Conservation (phyloP, 306 rosid genomes). For the Cercis canadensis region DNA sequence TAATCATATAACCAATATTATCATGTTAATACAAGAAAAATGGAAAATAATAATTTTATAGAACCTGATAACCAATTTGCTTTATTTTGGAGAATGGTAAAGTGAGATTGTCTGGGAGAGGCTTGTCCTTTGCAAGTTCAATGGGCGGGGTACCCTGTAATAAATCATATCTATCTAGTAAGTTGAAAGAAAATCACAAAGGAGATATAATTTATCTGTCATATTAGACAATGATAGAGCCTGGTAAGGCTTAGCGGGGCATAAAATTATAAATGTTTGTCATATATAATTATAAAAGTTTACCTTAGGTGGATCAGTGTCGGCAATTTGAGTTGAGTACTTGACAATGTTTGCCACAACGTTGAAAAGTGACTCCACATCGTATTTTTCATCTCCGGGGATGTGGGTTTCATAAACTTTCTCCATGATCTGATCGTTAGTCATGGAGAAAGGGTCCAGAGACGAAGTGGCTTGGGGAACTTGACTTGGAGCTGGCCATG, state of each 20-base stretch:
- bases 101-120: constrained; percentile 6
- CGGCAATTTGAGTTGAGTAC: constrained; percentile 15
- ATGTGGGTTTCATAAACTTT: background rate
- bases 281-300: background rate
- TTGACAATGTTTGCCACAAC: background rate
- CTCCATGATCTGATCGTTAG: constrained; percentile 1
- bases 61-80: constrained; percentile 48
- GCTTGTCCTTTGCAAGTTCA: no score
- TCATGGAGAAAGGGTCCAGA: background rate
- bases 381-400: background rate
- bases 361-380: constrained; percentile 9
- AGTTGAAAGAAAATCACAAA: no score
- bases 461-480: no score
- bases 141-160: constrained; percentile 10
- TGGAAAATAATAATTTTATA: no score
- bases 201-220: no score
- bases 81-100: constrained; percentile 36
- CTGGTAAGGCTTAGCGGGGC: no score
- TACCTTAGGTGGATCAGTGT: constrained; percentile 36
- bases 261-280: no score
- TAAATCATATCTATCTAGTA: background rate
- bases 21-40: no score
- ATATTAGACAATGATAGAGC: no score
- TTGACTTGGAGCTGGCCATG: no score
- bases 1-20: no score